These are phyloP conservation scores for Ascochyta clinopodiicola DNA, from an alignment of 2,329 filamentous ascomycete genomes.

Conservation along the genomic window DNA sequence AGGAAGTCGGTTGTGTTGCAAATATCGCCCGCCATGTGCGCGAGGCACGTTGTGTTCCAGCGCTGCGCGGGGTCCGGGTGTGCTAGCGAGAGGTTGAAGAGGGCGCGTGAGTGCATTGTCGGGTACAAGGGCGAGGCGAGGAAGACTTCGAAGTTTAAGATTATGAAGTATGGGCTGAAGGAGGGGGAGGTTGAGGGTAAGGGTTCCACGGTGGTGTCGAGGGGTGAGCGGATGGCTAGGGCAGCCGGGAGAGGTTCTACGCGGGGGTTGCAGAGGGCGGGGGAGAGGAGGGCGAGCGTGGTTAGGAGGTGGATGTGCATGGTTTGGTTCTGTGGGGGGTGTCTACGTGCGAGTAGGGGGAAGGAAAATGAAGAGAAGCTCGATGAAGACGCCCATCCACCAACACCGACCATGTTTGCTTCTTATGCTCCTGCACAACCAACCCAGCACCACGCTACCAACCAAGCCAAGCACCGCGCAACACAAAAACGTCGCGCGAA, in stretches of 20 bases:
- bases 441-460: not conserved
- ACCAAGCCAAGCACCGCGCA: too few species aligned
- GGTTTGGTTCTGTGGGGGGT: not conserved
- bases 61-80: not conserved
- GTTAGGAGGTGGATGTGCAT: conserved; percentile 2
- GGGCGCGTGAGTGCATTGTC: not conserved
- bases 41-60: not conserved
- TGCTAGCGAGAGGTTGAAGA: not conserved
- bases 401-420: not conserved
- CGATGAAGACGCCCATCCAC: not conserved
- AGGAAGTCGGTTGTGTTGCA: not conserved
- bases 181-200: not conserved
- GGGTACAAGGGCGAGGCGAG: not conserved
- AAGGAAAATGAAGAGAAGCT: not conserved
- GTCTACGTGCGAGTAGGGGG: not conserved
- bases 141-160: not conserved
- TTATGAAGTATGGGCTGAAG: not conserved
- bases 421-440: not conserved
- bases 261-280: not conserved
- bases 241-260: not conserved
- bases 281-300: not conserved
- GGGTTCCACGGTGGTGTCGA: not conserved
- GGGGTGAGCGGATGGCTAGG: not conserved
- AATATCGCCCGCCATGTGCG: not conserved
- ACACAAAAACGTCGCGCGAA: too few species aligned